Evolutionary conservation across 352 stramenopile genomes (phyloP).

Genomic region (Pythium graminicola): DNA sequence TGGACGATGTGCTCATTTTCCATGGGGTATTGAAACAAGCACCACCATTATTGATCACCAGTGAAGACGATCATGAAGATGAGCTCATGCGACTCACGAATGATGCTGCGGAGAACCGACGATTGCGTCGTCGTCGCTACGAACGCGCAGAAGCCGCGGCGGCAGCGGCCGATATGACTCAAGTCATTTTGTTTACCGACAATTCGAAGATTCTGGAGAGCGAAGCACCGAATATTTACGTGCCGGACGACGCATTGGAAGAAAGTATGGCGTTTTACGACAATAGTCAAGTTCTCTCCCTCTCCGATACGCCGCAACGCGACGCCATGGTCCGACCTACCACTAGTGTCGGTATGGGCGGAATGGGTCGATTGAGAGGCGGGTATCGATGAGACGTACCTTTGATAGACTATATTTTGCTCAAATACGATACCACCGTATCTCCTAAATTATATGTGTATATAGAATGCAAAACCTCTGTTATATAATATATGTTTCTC

Average conservation of each 20-base stretch:
- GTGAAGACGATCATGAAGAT: slow-evolving; percentile 20
- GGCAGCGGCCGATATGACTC: slow-evolving; percentile 46
- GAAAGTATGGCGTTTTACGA: slow-evolving; percentile 67
- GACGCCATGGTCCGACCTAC: slow-evolving; percentile 37
- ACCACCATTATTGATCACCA: slow-evolving; percentile 26
- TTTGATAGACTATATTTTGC: neutral
- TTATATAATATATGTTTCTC: slow-evolving; percentile 14
- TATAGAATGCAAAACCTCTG: too few species aligned
- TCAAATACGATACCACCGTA: neutral
- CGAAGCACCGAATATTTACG: slow-evolving; percentile 46
- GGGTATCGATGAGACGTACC: slow-evolving; percentile 6
- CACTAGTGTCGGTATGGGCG: slow-evolving; percentile 38
- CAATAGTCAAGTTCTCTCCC: slow-evolving; percentile 61
- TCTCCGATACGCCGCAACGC: slow-evolving; percentile 43
- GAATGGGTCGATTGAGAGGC: neutral
- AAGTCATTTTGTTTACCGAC: slow-evolving; percentile 73
- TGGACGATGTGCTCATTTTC: slow-evolving; percentile 82
- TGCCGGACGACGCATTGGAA: slow-evolving; percentile 54
- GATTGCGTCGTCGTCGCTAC: slow-evolving; percentile 33
- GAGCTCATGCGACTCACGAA: slow-evolving; percentile 20
- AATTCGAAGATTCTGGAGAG: slow-evolving; percentile 47
- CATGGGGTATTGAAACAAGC: slow-evolving; percentile 47
- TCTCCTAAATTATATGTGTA: neutral
- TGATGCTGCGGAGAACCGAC: slow-evolving; percentile 32
- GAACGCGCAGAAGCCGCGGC: slow-evolving; percentile 40